These are phyloP conservation scores for Camelina sativa DNA, from an alignment of 345 rosid genomes.

Conservation along the genomic window DNA sequence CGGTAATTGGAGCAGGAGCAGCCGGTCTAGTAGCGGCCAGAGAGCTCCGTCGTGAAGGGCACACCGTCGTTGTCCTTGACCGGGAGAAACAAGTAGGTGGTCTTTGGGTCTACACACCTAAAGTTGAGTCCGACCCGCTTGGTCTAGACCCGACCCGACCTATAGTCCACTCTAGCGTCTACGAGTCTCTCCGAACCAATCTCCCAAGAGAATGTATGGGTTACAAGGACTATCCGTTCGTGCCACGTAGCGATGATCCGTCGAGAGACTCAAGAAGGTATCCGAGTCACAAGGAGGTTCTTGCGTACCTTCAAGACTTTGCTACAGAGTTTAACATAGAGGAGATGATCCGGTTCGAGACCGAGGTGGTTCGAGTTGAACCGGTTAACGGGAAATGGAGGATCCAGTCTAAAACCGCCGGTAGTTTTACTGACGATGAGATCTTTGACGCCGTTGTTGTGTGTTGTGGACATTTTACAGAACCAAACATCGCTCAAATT, in stretches of 20 bases:
- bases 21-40: constrained; percentile 74
- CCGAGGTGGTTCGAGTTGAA: constrained; percentile 56
- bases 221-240: constrained; percentile 66
- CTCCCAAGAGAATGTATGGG: constrained; percentile 89
- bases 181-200: constrained; percentile 80
- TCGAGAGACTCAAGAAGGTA: constrained; percentile 66
- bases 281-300: constrained; percentile 75
- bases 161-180: constrained; percentile 67
- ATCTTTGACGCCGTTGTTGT: constrained; percentile 72
- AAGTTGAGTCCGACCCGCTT: constrained; percentile 65
- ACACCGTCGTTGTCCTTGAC: constrained; percentile 68
- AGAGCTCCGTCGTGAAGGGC: constrained; percentile 79
- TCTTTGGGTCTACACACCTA: constrained; percentile 70
- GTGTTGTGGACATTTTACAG: constrained; percentile 67
- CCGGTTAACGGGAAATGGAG: constrained; percentile 53
- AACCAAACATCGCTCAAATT: constrained; percentile 63
- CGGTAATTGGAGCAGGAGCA: constrained; percentile 87
- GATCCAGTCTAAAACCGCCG: constrained; percentile 48
- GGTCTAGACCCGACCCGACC: constrained; percentile 60
- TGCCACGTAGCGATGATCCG: constrained; percentile 36
- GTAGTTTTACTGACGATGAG: constrained; percentile 43
- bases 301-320: constrained; percentile 66
- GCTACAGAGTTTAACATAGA: constrained; percentile 62
- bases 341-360: constrained; percentile 67
- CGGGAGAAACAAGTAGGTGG: constrained; percentile 67